Evolutionary conservation across 2,329 filamentous ascomycete species (phyloP).

Genomic region (Pseudogymnoascus sp.): DNA sequence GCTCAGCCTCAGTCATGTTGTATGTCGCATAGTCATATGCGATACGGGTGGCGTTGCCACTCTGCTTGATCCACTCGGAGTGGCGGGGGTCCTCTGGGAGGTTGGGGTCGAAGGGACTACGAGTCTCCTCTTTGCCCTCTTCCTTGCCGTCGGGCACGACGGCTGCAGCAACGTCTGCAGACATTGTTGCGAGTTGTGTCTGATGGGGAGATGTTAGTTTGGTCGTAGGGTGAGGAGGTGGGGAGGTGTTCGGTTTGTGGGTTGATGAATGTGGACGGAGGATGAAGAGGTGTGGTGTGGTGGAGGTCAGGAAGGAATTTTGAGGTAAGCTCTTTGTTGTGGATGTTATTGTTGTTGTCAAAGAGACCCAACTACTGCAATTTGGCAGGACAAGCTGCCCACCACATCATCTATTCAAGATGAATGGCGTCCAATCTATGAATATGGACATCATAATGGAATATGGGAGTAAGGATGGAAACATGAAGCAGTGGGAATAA

Average conservation of each 20-base stretch:
- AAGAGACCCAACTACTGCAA: background rate
- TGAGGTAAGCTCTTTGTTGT: background rate
- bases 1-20: slow-evolving; percentile 19
- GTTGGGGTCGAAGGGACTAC: slow-evolving; percentile 5
- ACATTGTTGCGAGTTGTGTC: background rate
- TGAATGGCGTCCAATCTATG: background rate
- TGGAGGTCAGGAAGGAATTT: background rate
- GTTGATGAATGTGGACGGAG: background rate
- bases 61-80: slow-evolving; percentile 1
- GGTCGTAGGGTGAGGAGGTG: background rate
- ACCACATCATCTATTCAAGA: background rate
- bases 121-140: background rate
- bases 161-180: background rate
- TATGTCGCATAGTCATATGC: slow-evolving; percentile 27
- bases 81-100: slow-evolving; percentile 1
- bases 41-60: background rate
- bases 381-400: background rate
- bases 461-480: background rate
- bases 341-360: background rate
- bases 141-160: background rate
- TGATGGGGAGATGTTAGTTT: background rate
- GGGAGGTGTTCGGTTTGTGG: background rate
- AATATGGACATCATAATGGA: background rate
- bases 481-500: too few relatives aligned
- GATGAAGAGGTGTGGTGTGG: background rate